Evolutionary conservation across 257 asterid genomes (phyloP).

Genomic region (Cordia subcordata): DNA sequence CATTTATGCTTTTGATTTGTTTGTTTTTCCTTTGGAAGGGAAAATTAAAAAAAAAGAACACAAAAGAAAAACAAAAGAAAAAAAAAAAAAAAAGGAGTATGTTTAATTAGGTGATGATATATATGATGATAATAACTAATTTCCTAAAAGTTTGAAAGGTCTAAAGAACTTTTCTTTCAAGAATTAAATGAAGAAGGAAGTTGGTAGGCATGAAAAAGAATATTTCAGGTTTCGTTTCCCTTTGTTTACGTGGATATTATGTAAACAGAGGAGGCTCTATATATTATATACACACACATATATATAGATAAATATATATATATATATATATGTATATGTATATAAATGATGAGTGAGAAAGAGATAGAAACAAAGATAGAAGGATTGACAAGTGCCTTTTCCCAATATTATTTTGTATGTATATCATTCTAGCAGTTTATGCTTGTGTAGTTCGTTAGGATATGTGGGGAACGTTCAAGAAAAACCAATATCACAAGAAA

Average conservation of each 20-base stretch:
- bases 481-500: conserved; percentile 48
- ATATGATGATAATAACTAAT: not conserved
- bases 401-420: conserved; percentile 37
- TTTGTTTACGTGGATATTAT: conserved; percentile 8
- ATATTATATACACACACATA: conserved; percentile 3
- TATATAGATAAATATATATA: conserved; percentile 6
- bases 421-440: conserved; percentile 31
- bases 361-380: conserved; percentile 2
- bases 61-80: not conserved
- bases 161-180: not conserved
- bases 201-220: conserved; percentile 16
- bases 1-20: conserved; percentile 33
- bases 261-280: not conserved
- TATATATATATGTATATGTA: conserved; percentile 3
- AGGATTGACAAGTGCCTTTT: conserved; percentile 29
- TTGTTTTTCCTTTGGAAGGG: not conserved
- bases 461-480: conserved; percentile 31
- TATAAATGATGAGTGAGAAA: conserved; percentile 11
- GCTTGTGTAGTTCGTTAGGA: conserved; percentile 57
- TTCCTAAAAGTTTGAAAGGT: no score
- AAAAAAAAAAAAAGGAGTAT: not conserved
- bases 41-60: no score
- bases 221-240: conserved; percentile 5
- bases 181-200: conserved; percentile 9
- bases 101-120: not conserved